Conservation (phyloP, 306 rosid species). For the Psophocarpus tetragonolobus region DNA sequence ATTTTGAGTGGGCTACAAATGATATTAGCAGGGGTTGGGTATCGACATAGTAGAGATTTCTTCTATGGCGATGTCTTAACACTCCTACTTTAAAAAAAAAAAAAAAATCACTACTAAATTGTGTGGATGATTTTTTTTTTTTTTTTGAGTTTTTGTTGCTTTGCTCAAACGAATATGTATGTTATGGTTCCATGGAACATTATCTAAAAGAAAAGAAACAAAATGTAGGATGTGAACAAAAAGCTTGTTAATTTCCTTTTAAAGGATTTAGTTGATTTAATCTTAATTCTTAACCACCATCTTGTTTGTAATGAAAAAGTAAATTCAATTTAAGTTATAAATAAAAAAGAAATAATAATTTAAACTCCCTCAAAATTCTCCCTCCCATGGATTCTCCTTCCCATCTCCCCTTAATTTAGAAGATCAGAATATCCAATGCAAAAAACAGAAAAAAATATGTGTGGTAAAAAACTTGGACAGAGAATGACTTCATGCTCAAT, state of each 20-base stretch:
- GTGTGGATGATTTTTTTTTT: no score
- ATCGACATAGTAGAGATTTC: no score
- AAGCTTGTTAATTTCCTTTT: not conserved
- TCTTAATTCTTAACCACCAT: not conserved
- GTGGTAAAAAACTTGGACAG: conserved; percentile 1
- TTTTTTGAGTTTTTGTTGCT: no score
- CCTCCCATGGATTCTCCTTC: conserved; percentile 21
- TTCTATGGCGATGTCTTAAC: no score
- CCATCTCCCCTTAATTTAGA: conserved; percentile 2
- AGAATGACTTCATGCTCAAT: not conserved
- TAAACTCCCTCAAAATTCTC: conserved; percentile 26
- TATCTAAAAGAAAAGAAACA: no score
- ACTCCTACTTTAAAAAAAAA: no score
- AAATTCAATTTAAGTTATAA: not conserved
- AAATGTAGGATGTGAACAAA: not conserved
- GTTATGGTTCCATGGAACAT: no score
- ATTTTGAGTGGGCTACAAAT: no score
- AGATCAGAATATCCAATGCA: not conserved
- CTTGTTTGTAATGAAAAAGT: not conserved
- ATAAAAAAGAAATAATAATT: not conserved
- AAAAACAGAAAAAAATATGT: not conserved
- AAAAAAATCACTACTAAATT: no score
- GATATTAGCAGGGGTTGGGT: no score
- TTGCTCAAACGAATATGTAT: no score
- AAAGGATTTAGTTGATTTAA: not conserved